Base-by-base conservation (phyloP, 73 alveolate genomes). In the Paramecium sonneborni region DNA sequence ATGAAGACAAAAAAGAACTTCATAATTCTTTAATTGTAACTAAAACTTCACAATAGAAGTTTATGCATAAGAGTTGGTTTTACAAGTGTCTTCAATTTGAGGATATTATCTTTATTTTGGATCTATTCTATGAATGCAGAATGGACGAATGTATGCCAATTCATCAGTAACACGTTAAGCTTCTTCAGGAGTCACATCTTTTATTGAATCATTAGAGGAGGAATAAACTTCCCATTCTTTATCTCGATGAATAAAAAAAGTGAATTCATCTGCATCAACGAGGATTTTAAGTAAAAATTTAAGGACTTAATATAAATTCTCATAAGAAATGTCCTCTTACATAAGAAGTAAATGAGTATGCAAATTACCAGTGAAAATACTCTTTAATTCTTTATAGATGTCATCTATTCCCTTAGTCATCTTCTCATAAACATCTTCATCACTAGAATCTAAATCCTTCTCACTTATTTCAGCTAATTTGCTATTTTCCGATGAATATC, bases 391-490 rank as follows among this genome's bases (percentile, higher is more conserved):
- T 34, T 46, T 79, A 44, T 79, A 79, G 15, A 79, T 44, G 7
- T 79, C 57, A 11, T 43, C 55, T 21, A 79, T 79, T 24, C 55
- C 30, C 9, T 23, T 38, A 8, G 41, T 7, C 72, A 79, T 79
- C 23, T 79, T 79, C 30, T 79, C 90, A 21, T 79, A 79, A 1
- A 79, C 76, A 79, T 79, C 90, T 24, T 79, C 90, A 79, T 79
- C 90, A 20, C 90, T 79, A 9, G 90, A 79, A 46, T 79, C 90
- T 10, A 72, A 72, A 28, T 72, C 86, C 72, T 44, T 79, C 32
- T 79, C 90, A 24, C 90, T 79, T 6, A 79, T 79, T 24, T 79
- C 90, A 79, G 90, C 90, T 62, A 79, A 79, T 44, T 79, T 79
- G 67, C 90, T 79, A 44, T 79, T 79, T 24, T 79, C 90, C 2